These are phyloP conservation scores for Ascodesmis nigricans DNA, from an alignment of 495 filamentous ascomycete species.

Conservation along the genomic window DNA sequence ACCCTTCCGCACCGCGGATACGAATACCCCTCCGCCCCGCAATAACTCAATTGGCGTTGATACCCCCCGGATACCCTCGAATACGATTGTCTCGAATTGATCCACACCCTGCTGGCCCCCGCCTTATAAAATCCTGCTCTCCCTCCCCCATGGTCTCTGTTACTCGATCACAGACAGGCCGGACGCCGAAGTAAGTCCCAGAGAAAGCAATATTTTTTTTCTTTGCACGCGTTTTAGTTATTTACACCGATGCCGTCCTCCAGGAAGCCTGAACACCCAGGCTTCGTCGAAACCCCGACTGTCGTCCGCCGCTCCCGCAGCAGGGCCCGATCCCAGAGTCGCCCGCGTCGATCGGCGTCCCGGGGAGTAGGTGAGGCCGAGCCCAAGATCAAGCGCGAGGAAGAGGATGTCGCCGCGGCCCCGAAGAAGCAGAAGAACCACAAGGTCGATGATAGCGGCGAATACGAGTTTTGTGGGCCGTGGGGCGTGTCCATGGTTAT, in stretches of 20 bases:
- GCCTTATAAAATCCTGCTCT: no score
- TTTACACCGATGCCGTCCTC: constrained; percentile 4
- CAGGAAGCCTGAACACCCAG: constrained; percentile 36
- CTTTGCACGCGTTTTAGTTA: neutral
- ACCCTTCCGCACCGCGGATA: no score
- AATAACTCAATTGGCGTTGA: no score
- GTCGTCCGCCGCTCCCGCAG: constrained; percentile 27
- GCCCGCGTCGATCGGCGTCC: constrained; percentile 5
- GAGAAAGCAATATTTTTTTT: neutral
- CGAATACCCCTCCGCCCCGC: no score
- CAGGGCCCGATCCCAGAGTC: constrained; percentile 19
- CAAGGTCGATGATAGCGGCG: constrained; percentile 55
- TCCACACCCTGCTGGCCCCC: no score
- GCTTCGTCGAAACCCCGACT: constrained; percentile 35
- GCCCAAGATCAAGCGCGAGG: neutral
- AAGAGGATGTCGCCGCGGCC: constrained; percentile 23
- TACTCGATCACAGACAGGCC: constrained; percentile 22
- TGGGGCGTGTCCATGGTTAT: constrained; percentile 60
- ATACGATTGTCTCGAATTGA: no score
- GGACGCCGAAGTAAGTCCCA: constrained; percentile 30
- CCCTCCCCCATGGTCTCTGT: constrained; percentile 12
- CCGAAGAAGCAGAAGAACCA: constrained; percentile 38
- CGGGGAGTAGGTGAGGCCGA: neutral
- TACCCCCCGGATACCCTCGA: no score
- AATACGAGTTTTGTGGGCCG: constrained; percentile 78